Percentiles rank a stretch among this genome's conserved stretches.
These are phyloP conservation scores for Medicago truncatula DNA, from an alignment of 306 rosid species.

Conservation along the genomic window DNA sequence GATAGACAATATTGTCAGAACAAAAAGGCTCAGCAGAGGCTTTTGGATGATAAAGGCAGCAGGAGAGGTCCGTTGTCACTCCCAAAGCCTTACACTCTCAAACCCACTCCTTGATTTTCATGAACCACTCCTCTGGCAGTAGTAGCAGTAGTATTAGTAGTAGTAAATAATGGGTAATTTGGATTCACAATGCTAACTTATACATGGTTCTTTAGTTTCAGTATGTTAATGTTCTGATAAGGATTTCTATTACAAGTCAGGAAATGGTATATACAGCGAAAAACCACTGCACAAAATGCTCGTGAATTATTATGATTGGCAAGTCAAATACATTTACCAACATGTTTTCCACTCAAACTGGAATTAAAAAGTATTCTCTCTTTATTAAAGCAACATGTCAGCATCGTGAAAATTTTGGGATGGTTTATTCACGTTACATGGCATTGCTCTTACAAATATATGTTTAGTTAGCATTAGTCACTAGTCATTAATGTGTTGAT, in stretches of 20 bases:
- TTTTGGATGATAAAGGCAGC: constrained; percentile 81
- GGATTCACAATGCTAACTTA: not conserved
- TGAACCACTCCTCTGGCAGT: not conserved
- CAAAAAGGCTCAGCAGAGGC: constrained; percentile 79
- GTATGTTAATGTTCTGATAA: not conserved
- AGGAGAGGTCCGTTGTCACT: constrained; percentile 88
- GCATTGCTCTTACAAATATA: not conserved
- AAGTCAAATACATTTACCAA: no score
- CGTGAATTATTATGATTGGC: no score
- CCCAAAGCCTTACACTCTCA: constrained; percentile 54
- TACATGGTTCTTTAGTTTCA: constrained; percentile 1
- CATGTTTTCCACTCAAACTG: no score
- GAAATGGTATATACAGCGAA: no score
- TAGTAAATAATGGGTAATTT: not conserved
- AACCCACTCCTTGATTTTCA: constrained; percentile 34
- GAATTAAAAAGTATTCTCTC: no score
- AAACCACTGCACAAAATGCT: no score
- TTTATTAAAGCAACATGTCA: no score
- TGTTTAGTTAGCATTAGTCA: constrained; percentile 5
- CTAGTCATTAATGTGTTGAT: not conserved
- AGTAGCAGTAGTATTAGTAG: not conserved
- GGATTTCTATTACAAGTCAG: not conserved
- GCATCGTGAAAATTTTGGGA: no score
- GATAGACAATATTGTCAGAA: constrained; percentile 84
- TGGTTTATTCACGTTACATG: no score